Evolutionary conservation across 1,284 basidiomycete species (phyloP), one percentile per base, ranked within the genome.

Genomic region (Marasmius oreades): DNA sequence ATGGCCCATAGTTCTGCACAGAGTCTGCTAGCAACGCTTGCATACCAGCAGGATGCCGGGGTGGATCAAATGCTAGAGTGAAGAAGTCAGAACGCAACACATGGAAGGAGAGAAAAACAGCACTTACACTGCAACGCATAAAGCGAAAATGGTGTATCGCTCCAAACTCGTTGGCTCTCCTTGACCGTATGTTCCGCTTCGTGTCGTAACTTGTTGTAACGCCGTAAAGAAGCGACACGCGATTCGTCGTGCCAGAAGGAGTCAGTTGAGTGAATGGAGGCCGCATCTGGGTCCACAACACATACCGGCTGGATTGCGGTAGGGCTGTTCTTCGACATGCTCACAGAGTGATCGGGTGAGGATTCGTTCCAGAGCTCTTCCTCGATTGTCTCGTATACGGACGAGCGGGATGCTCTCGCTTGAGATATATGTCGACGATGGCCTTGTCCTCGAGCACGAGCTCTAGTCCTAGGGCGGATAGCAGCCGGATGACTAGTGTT

Each of bases 331-430:
- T 65, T 72, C 8, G 70, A 68, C 6, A 59, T 52, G 16, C 68
- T 31, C 0, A 70, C 64, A 48, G 68, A 68, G 18, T 66, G 58
- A 0, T 34, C 31, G 1, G 58, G 58, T 3, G 55, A 56, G n/a
- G 52, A 28, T 1, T 77, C 71, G 50, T 69, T 73, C 1, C 76
- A 75, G 6, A 76, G 67, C 60, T 92, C 90, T 61, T 92, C 88
- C 52, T 88, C 77, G 54, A 92, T 92, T 0, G 86, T 90, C 66
- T 90, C 88, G 59, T 90, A 90, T 1, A 89, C 77, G 0, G 89
- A 91, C 0, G 82, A 74, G 2, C 85, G 77, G 10, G 86, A 86
- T 12, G 78, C 77, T 23, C 79, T 80, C 45, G 79, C 77, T 54
- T 84, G 78, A 11, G 88, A 89, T 51, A 82, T 78, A 2, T 86